Evolutionary conservation across 441 rosid genomes (phyloP), one percentile per base, ranked within the genome.

Genomic region (Gossypium schwendimanii): DNA sequence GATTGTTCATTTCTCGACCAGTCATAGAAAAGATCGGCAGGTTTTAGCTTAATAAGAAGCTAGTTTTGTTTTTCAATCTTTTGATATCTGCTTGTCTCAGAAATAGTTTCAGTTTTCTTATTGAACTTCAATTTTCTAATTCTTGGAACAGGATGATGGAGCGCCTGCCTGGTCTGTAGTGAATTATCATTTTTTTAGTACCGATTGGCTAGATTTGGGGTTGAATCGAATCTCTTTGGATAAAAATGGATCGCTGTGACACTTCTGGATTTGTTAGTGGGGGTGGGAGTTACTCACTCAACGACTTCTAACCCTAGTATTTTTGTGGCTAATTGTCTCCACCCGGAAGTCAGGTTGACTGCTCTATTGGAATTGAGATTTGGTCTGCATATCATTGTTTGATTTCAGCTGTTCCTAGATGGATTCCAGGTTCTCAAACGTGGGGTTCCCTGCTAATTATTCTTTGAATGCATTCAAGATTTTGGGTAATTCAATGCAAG

Each of bases 181-280:
- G 75, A 49, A 39, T 69, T 45, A 53, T 72, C 71, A 69, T n/a
- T 54, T 75, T 36, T 50, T 66, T 21, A 63, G 52, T 47, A 61
- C 75, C 69, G 77, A 65, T 57, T 71, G n/a, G 62, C 75, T 71
- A 76, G 64, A 65, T 33, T 23, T 73, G 53, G 53, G 76, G 20
- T 78, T 81, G 79, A 67, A 59, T 67, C 63, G 71, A 14, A 49
- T 49, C 53, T 12, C 69, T 77, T 24, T 20, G n/a, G 63, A 69
- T 80, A 71, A 7, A 78, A 79, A 93, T 93, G 98, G 98, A 93
- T 79, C 91, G 98, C 33, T 78, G 87, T 20, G 59, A 54, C 24
- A 54, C 59, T 7, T 93, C 97, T 69, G 98, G 98, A 76, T 93
- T 93, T 58, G 98, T 93, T 57, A 93, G 98, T 74, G 98, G 98